These are phyloP conservation scores for Apiotrichum domesticum DNA, from an alignment of 1,284 basidiomycete genomes.

Conservation along the genomic window DNA sequence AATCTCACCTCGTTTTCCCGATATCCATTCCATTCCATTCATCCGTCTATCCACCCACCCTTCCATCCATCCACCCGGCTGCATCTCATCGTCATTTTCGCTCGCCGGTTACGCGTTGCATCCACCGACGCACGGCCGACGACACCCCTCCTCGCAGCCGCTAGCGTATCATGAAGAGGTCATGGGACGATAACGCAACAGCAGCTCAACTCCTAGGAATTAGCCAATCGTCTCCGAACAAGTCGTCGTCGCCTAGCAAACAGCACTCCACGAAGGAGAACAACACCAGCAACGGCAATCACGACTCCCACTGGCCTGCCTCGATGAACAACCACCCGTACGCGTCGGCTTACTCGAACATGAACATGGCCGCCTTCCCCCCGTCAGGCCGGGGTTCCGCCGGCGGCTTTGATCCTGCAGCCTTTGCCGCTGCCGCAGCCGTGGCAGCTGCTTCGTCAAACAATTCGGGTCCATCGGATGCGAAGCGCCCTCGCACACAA, in stretches of 20 bases:
- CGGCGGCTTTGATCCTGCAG: slow-evolving; percentile 2
- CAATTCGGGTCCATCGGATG: slow-evolving; percentile 3
- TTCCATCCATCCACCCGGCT: no score
- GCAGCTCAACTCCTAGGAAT: not conserved
- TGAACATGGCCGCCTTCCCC: slow-evolving; percentile 26
- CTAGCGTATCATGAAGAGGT: slow-evolving; percentile 9
- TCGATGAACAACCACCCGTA: slow-evolving; percentile 33
- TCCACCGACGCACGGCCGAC: no score
- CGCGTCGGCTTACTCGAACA: slow-evolving; percentile 34
- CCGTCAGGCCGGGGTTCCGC: not conserved
- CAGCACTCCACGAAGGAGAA: not conserved
- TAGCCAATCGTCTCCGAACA: not conserved
- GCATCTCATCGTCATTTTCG: no score
- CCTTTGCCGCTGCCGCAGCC: slow-evolving; percentile 1
- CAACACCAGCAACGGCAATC: not conserved
- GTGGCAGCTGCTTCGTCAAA: not conserved
- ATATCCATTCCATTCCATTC: no score
- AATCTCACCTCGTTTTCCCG: no score
- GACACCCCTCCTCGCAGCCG: no score
- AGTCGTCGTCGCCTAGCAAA: not conserved
- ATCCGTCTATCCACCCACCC: no score
- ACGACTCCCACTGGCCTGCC: not conserved
- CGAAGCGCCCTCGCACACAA: slow-evolving; percentile 12
- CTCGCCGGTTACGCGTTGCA: no score
- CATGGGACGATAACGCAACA: slow-evolving; percentile 12